A percentile compares a stretch with the other conserved stretches of the same genome.
Evolutionary conservation across 139 green algal species (phyloP).

Genomic region (Coelastrella sp.): DNA sequence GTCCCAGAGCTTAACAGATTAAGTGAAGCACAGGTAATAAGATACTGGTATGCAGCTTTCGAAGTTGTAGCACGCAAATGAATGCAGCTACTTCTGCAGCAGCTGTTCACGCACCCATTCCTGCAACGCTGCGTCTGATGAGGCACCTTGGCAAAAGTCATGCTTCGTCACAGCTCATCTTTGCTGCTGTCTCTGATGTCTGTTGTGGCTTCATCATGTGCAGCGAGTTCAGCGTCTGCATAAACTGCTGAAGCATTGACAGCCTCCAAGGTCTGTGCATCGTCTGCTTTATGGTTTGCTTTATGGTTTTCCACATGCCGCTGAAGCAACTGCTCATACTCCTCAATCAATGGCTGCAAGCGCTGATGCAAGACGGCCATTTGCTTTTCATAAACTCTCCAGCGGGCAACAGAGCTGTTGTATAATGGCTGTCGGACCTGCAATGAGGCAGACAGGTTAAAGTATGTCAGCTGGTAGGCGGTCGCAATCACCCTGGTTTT

Average conservation of each 20-base stretch:
- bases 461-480: not conserved
- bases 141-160: too few species aligned
- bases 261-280: not conserved
- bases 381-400: slow-evolving; percentile 62
- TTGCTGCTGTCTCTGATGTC: not conserved
- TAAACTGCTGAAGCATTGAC: not conserved
- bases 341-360: slow-evolving; percentile 38
- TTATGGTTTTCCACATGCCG: slow-evolving; percentile 21
- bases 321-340: slow-evolving; percentile 51
- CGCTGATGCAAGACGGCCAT: slow-evolving; percentile 52
- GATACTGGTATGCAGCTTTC: too few species aligned
- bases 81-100: too few species aligned
- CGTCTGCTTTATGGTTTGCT: slow-evolving; percentile 3
- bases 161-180: not conserved
- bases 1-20: too few species aligned
- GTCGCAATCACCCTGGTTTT: not conserved
- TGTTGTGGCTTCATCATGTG: not conserved
- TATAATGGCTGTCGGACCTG: slow-evolving; percentile 82
- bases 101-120: too few species aligned
- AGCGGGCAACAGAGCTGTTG: slow-evolving; percentile 61
- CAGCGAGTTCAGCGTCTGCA: not conserved
- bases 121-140: too few species aligned
- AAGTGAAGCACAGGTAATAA: too few species aligned
- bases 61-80: too few species aligned
- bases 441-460: not conserved